These are phyloP conservation scores for Lotmaria passim DNA, from an alignment of 208 protist species.

Conservation along the genomic window DNA sequence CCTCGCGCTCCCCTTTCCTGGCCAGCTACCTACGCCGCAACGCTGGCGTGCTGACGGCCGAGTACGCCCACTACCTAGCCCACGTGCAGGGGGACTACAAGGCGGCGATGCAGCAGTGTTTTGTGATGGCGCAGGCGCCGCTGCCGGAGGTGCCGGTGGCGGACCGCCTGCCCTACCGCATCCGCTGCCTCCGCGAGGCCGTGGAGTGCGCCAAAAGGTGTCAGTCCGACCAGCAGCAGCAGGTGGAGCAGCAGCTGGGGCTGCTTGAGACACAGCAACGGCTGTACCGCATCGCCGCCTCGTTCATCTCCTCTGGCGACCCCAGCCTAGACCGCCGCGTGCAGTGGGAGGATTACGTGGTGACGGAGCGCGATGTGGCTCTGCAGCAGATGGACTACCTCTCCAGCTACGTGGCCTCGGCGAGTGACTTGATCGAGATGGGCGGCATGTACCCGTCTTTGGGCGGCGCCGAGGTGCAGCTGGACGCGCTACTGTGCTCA, in stretches of 20 bases:
- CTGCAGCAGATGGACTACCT: slow-evolving; percentile 72
- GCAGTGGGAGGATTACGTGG: slow-evolving; percentile 40
- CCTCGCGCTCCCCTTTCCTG: slow-evolving; percentile 71
- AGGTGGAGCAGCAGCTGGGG: slow-evolving; percentile 70
- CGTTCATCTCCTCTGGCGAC: slow-evolving; percentile 69
- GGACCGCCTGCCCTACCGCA: slow-evolving; percentile 76
- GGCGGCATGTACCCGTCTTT: slow-evolving; percentile 81
- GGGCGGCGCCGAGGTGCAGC: slow-evolving; percentile 86
- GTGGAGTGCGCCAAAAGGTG: slow-evolving; percentile 73
- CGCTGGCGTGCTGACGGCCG: slow-evolving; percentile 53
- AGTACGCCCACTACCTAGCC: slow-evolving; percentile 85
- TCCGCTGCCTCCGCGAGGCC: slow-evolving; percentile 74
- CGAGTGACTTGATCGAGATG: slow-evolving; percentile 61
- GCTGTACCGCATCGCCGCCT: slow-evolving; percentile 57
- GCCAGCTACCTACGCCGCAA: slow-evolving; percentile 75
- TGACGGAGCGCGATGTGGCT: slow-evolving; percentile 75
- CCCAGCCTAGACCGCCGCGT: slow-evolving; percentile 46
- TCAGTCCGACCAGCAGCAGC: slow-evolving; percentile 65
- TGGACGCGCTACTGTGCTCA: slow-evolving; percentile 67
- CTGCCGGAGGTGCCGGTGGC: slow-evolving; percentile 56
- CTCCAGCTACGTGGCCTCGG: slow-evolving; percentile 56
- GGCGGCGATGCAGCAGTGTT: slow-evolving; percentile 77
- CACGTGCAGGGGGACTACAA: slow-evolving; percentile 60
- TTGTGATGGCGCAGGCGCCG: slow-evolving; percentile 68
- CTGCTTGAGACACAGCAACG: slow-evolving; percentile 79